phyloP scores from a whole-genome alignment of 805 yeast species.

The Lachancea sp. region DNA sequence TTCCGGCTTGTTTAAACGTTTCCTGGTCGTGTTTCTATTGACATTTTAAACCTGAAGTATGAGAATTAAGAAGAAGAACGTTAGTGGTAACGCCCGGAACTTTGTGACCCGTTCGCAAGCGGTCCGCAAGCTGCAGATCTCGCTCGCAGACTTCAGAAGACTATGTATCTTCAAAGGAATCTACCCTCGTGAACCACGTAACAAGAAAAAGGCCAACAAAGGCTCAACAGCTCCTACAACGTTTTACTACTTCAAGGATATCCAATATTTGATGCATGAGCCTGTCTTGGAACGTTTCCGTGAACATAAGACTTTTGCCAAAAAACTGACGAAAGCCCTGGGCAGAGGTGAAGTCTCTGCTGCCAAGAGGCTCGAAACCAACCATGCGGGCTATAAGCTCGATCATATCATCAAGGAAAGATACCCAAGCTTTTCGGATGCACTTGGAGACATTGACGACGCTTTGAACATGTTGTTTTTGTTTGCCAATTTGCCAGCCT shows the following conservation, averaged over 20 bases:
- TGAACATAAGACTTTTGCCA: slow-evolving; percentile 91
- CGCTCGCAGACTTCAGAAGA: slow-evolving; percentile 94
- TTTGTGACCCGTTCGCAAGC: slow-evolving; percentile 94
- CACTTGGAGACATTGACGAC: slow-evolving; percentile 89
- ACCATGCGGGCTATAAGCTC: slow-evolving; percentile 65
- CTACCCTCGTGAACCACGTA: slow-evolving; percentile 93
- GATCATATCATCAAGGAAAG: slow-evolving; percentile 92
- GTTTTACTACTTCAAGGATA: slow-evolving; percentile 89
- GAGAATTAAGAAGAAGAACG: slow-evolving; percentile 75
- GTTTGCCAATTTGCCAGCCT: slow-evolving; percentile 92
- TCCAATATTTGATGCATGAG: slow-evolving; percentile 91
- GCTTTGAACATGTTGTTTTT: slow-evolving; percentile 91
- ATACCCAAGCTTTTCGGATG: slow-evolving; percentile 89
- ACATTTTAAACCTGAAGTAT: slow-evolving; percentile 23
- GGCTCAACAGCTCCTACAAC: slow-evolving; percentile 97
- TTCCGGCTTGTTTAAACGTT: background rate
- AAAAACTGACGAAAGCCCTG: slow-evolving; percentile 79
- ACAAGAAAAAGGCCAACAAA: slow-evolving; percentile 93
- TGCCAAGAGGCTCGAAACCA: slow-evolving; percentile 78
- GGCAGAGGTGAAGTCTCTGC: slow-evolving; percentile 88
- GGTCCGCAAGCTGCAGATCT: slow-evolving; percentile 80
- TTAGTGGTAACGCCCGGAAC: slow-evolving; percentile 84
- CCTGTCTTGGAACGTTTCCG: slow-evolving; percentile 87
- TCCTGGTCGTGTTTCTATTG: background rate
- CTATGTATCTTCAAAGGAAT: slow-evolving; percentile 97